Conservation (phyloP, 345 rosid species). For the Ricinus communis region DNA sequence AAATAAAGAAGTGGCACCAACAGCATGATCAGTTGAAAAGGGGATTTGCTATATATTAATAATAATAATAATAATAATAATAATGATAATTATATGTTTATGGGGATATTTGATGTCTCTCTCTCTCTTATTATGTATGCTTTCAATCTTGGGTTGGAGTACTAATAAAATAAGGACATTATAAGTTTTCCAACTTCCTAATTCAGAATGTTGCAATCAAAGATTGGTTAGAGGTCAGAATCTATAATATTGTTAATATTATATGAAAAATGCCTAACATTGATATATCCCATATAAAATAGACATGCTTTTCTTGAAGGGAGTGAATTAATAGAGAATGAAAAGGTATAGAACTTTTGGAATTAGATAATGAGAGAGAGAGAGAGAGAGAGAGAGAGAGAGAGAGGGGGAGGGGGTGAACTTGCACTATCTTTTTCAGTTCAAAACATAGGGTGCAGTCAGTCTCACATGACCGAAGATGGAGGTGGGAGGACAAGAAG, state of each 20-base stretch:
- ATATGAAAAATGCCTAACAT: neutral
- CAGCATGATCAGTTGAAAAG: too few relatives aligned
- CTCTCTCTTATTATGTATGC: neutral
- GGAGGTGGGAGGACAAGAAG: too few relatives aligned
- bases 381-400: neutral
- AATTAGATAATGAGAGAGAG: neutral
- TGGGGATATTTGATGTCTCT: neutral
- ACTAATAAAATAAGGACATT: neutral
- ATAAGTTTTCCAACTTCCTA: neutral
- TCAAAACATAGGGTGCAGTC: too few relatives aligned
- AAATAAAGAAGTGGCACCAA: too few relatives aligned
- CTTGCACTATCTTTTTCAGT: too few relatives aligned
- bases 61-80: too few relatives aligned
- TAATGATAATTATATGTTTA: too few relatives aligned
- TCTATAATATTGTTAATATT: too few relatives aligned
- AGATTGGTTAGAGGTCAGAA: neutral
- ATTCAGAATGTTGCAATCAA: neutral
- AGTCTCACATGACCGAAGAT: constrained; percentile 16
- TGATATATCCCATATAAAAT: neutral
- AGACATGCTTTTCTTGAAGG: neutral
- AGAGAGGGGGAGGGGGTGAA: too few relatives aligned
- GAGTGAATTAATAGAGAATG: neutral
- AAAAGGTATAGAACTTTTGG: constrained; percentile 14
- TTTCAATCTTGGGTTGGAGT: neutral
- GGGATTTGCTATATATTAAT: too few relatives aligned